Conservation (phyloP, 306 rosid genomes). For the Cucurbita argyrosperma region DNA sequence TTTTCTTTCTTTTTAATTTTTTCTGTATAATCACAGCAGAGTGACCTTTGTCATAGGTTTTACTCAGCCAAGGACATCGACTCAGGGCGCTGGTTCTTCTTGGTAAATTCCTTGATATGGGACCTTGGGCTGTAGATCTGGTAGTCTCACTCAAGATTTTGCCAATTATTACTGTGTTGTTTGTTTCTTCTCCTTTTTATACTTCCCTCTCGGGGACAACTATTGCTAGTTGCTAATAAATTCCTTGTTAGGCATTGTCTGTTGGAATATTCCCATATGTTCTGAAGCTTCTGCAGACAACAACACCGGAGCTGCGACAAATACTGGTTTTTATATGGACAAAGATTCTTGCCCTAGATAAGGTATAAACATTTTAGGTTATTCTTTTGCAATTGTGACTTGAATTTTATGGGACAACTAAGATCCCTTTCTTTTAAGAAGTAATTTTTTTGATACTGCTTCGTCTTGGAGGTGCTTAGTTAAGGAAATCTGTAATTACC, state of each 20-base stretch:
- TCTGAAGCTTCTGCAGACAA: conserved; percentile 84
- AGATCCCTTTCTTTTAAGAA: background rate
- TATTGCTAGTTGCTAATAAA: conserved; percentile 7
- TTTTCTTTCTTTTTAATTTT: conserved; percentile 6
- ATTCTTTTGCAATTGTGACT: background rate
- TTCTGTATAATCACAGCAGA: conserved; percentile 9
- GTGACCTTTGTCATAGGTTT: conserved; percentile 47
- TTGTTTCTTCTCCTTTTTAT: conserved; percentile 1
- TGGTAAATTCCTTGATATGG: conserved; percentile 98
- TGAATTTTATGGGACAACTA: background rate
- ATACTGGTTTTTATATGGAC: conserved; percentile 99
- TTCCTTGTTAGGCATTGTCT: conserved; percentile 54
- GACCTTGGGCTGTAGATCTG: conserved; percentile 99
- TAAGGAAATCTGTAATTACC: background rate
- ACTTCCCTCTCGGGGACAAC: background rate
- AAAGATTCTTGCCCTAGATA: conserved; percentile 93
- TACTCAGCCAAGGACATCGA: conserved; percentile 89
- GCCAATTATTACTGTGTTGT: background rate
- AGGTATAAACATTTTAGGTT: conserved; percentile 29
- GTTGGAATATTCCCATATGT: conserved; percentile 99
- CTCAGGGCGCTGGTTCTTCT: conserved; percentile 86
- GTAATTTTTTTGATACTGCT: background rate
- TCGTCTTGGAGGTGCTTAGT: background rate
- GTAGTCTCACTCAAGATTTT: conserved; percentile 21
- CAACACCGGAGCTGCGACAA: conserved; percentile 84